These are phyloP conservation scores for Ceratocystis ficicola DNA, from an alignment of 2,329 filamentous ascomycete species.

Conservation along the genomic window DNA sequence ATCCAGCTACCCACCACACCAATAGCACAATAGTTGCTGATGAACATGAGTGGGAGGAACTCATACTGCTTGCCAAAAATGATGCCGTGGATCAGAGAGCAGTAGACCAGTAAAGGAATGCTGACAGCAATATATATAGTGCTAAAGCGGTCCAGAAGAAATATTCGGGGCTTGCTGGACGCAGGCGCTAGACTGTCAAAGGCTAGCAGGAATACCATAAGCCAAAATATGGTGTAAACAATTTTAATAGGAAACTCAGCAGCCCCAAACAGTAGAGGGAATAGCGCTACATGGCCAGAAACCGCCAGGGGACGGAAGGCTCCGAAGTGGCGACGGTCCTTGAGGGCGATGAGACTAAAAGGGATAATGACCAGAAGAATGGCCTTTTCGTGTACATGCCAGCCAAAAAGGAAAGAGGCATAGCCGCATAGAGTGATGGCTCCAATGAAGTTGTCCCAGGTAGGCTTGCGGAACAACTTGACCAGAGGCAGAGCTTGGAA, in stretches of 20 bases:
- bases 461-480: constrained; percentile 69
- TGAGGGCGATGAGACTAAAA: constrained; percentile 82
- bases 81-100: constrained; percentile 69
- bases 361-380: constrained; percentile 89
- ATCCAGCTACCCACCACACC: constrained; percentile 95
- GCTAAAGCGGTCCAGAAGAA: constrained; percentile 82
- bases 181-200: constrained; percentile 85
- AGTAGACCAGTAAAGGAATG: constrained; percentile 81
- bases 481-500: constrained; percentile 70
- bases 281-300: constrained; percentile 86
- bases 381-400: constrained; percentile 98
- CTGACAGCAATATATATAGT: constrained; percentile 80
- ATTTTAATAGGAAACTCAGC: constrained; percentile 92
- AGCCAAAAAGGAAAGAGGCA: constrained; percentile 91
- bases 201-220: constrained; percentile 68
- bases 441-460: constrained; percentile 81
- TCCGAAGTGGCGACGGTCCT: constrained; percentile 77
- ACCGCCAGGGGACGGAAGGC: constrained; percentile 88
- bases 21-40: constrained; percentile 82
- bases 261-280: constrained; percentile 82
- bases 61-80: constrained; percentile 73
- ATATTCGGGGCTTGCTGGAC: constrained; percentile 65
- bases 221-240: constrained; percentile 84
- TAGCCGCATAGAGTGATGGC: constrained; percentile 88
- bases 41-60: constrained; percentile 94